These are phyloP conservation scores for Leucoagaricus sp. DNA, from an alignment of 1,284 basidiomycete genomes.

Conservation along the genomic window DNA sequence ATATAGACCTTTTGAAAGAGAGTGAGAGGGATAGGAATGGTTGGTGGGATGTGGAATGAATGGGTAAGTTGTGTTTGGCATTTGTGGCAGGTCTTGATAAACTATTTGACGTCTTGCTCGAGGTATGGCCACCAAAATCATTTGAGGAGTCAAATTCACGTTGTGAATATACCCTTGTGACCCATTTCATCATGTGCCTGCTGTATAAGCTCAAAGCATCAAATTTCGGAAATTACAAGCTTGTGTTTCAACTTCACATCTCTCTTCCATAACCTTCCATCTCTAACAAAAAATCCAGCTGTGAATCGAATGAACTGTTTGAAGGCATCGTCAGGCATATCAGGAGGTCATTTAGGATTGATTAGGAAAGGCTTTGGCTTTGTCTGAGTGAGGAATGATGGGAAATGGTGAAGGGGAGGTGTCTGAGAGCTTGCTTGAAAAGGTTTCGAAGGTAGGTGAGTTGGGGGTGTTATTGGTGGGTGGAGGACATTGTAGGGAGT, in stretches of 20 bases:
- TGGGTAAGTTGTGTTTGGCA: slow-evolving; percentile 36
- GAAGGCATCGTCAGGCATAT: too few relatives aligned
- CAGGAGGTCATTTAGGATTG: too few relatives aligned
- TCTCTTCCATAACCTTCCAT: slow-evolving; percentile 19
- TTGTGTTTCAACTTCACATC: slow-evolving; percentile 15
- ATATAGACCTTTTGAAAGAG: slow-evolving; percentile 34
- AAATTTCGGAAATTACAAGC: slow-evolving; percentile 15
- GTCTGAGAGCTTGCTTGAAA: too few relatives aligned
- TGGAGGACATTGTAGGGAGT: too few relatives aligned
- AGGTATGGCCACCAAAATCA: slow-evolving; percentile 35
- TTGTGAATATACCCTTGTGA: slow-evolving; percentile 27
- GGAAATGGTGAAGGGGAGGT: too few relatives aligned
- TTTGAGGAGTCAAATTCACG: slow-evolving; percentile 14
- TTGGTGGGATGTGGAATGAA: slow-evolving; percentile 32
- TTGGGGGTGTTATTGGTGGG: too few relatives aligned
- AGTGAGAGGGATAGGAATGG: slow-evolving; percentile 26
- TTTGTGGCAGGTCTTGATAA: slow-evolving; percentile 33
- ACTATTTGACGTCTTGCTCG: slow-evolving; percentile 28
- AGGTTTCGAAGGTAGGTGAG: too few relatives aligned
- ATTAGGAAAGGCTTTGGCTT: too few relatives aligned
- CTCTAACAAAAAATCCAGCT: slow-evolving; percentile 12
- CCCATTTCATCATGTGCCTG: slow-evolving; percentile 27
- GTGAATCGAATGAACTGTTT: slow-evolving; percentile 1
- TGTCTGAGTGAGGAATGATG: too few relatives aligned
- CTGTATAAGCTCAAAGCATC: slow-evolving; percentile 17